A percentile compares a stretch with the other conserved stretches of the same genome.
Conservation (phyloP, 345 rosid genomes). For the Populus deltoides region DNA sequence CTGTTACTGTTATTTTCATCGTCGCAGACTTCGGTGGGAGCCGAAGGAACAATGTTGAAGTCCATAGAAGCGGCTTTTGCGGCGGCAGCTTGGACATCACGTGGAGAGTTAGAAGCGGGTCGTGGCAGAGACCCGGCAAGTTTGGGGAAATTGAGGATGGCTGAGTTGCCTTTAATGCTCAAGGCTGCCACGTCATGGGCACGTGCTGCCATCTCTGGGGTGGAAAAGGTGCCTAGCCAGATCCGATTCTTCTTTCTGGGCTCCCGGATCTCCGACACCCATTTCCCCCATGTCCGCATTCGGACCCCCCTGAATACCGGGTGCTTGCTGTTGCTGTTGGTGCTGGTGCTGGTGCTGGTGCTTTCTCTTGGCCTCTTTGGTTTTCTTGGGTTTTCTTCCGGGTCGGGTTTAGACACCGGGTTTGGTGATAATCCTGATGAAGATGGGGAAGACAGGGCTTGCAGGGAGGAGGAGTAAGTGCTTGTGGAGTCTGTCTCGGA, state of each 20-base stretch:
- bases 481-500: constrained; percentile 13
- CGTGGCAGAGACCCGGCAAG: constrained; percentile 70
- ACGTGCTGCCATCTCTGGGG: constrained; percentile 94
- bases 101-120: constrained; percentile 67
- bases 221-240: constrained; percentile 95
- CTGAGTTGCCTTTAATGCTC: constrained; percentile 76
- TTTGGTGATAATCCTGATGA: constrained; percentile 10
- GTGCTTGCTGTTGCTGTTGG: constrained; percentile 34
- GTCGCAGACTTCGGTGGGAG: neutral
- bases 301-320: constrained; percentile 80
- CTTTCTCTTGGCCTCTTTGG: neutral
- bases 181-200: constrained; percentile 97
- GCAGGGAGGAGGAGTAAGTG: constrained; percentile 12
- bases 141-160: constrained; percentile 82
- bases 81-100: constrained; percentile 93
- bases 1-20: neutral
- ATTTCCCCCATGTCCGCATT: constrained; percentile 93
- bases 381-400: neutral
- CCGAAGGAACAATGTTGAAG: neutral
- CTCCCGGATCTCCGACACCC: constrained; percentile 98
- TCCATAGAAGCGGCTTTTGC: constrained; percentile 81
- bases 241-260: constrained; percentile 90
- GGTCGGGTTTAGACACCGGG: constrained; percentile 4
- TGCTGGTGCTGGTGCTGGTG: neutral
- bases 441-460: constrained; percentile 6